Evolutionary conservation across 352 stramenopile species (phyloP).

Genomic region (Globisporangium paroecandrum): DNA sequence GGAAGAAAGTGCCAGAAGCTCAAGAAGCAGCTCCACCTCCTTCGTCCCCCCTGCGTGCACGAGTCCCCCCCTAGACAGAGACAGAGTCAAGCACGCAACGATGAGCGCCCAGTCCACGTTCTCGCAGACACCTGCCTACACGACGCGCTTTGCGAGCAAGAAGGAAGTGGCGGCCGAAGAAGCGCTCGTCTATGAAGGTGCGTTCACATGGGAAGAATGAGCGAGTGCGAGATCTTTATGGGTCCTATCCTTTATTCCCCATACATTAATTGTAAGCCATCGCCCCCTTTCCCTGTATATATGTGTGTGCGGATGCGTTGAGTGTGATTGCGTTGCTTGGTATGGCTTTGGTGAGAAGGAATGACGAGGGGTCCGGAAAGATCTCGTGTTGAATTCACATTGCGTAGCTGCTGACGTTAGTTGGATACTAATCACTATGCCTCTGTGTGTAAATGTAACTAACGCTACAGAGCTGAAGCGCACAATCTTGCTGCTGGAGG

Average conservation of each 20-base stretch:
- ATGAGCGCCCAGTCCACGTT: conserved; percentile 79
- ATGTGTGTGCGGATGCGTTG: background rate
- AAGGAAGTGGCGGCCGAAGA: conserved; percentile 62
- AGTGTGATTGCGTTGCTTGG: background rate
- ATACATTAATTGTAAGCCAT: background rate
- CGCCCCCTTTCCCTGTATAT: background rate
- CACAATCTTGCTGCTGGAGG: conserved; percentile 65
- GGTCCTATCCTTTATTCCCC: background rate
- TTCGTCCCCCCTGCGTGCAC: background rate
- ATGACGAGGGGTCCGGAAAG: background rate
- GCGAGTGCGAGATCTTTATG: conserved; percentile 6
- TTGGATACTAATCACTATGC: background rate
- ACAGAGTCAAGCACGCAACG: background rate
- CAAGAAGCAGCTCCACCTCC: background rate
- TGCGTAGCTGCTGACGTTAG: background rate
- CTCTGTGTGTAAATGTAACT: conserved; percentile 5
- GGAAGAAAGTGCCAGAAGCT: conserved; percentile 1
- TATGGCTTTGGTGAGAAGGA: background rate
- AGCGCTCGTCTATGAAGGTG: conserved; percentile 64
- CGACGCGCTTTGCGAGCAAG: conserved; percentile 25
- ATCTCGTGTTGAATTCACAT: background rate
- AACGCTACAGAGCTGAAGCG: conserved; percentile 62
- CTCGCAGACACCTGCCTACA: conserved; percentile 69
- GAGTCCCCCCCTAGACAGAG: background rate
- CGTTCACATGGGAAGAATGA: conserved; percentile 6